Conservation (phyloP, 139 green algal species). For the Mesotaenium endlicherianum region DNA sequence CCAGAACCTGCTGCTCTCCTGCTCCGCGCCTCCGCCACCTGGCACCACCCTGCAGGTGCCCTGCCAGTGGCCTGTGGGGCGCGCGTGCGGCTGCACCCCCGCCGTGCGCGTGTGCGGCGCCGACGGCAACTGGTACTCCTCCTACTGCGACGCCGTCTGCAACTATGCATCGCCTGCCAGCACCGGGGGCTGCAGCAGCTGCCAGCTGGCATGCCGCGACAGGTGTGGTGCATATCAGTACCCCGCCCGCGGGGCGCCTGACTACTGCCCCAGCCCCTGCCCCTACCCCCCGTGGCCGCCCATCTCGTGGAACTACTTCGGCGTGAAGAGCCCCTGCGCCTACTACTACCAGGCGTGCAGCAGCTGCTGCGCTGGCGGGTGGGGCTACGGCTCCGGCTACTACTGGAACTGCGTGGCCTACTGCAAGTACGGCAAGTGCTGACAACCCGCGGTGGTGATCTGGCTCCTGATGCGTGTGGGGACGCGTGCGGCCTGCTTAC, state of each 20-base stretch:
- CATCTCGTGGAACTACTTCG: not conserved
- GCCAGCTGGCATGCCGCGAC: not conserved
- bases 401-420: not conserved
- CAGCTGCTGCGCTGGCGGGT: not conserved
- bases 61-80: not conserved
- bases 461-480: too few relatives aligned
- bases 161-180: conserved; percentile 18
- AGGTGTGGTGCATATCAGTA: not conserved
- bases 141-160: conserved; percentile 35
- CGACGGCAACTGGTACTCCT: conserved; percentile 20
- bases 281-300: not conserved
- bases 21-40: too few relatives aligned
- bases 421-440: conserved; percentile 13
- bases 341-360: not conserved
- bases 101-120: conserved; percentile 4
- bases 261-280: not conserved
- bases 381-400: not conserved
- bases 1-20: not conserved
- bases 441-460: too few relatives aligned
- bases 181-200: not conserved
- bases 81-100: conserved; percentile 8
- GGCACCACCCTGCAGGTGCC: conserved; percentile 8
- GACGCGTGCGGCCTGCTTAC: too few relatives aligned
- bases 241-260: not conserved
- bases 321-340: not conserved